Conservation (phyloP, 176 grass and related monocot species). For the Oryza coarctata region DNA sequence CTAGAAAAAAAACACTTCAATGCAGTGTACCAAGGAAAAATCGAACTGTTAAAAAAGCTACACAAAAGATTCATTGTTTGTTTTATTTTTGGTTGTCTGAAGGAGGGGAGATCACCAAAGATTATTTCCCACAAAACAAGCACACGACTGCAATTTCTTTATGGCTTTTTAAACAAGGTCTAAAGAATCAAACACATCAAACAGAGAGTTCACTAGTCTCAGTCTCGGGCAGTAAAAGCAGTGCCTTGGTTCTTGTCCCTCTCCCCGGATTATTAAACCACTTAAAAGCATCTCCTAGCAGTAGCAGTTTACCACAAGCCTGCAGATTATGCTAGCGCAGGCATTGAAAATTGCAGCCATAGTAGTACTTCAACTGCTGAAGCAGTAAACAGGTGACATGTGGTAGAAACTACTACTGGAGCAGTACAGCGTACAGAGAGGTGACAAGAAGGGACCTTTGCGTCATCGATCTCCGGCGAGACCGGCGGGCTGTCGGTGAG, state of each 20-base stretch:
- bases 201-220: conserved; percentile 15
- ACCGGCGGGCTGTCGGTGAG: conserved; percentile 96
- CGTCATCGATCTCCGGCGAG: conserved; percentile 93
- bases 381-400: not conserved
- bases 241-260: conserved; percentile 6
- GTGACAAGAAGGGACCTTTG: conserved; percentile 61
- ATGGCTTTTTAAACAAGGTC: not conserved
- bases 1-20: not conserved
- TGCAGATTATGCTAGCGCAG: not conserved
- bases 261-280: conserved; percentile 20
- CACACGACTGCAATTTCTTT: not conserved
- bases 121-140: conserved; percentile 16
- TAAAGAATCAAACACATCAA: not conserved
- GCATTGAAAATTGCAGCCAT: conserved; percentile 34
- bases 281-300: not conserved
- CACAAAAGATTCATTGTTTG: not conserved
- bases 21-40: not conserved
- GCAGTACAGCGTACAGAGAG: not conserved
- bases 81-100: not conserved
- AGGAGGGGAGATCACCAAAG: not conserved
- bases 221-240: conserved; percentile 8
- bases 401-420: not conserved
- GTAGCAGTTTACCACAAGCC: not conserved
- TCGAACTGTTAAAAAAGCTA: not conserved
- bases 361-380: not conserved